Evolutionary conservation across 257 asterid genomes (phyloP).

Genomic region (Solanum boliviense): DNA sequence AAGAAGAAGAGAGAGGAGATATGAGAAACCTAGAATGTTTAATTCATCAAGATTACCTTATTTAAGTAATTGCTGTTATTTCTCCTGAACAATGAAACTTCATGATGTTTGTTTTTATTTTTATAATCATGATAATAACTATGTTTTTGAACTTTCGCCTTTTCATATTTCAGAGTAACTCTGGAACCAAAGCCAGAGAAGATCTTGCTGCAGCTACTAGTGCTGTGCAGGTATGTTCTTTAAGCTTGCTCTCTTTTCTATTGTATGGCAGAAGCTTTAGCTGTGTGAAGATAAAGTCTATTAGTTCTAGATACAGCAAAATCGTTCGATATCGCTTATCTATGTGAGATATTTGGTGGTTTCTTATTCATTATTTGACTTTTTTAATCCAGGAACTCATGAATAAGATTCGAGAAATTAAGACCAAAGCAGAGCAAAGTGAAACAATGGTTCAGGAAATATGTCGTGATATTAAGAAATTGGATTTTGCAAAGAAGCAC

Average conservation of each 20-base stretch:
- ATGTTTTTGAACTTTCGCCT: neutral
- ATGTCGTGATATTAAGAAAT: conserved; percentile 96
- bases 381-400: conserved; percentile 71
- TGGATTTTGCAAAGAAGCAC: conserved; percentile 97
- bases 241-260: conserved; percentile 3
- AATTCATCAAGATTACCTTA: neutral
- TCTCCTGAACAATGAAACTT: neutral
- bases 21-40: neutral
- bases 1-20: neutral
- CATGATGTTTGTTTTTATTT: neutral
- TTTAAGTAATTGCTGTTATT: neutral
- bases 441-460: conserved; percentile 99
- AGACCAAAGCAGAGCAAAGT: conserved; percentile 97
- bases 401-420: conserved; percentile 89
- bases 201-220: conserved; percentile 96
- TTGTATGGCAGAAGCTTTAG: neutral
- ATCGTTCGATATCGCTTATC: neutral
- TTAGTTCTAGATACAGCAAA: neutral
- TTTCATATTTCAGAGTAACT: conserved; percentile 57
- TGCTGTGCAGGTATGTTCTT: conserved; percentile 74
- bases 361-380: neutral
- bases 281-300: neutral
- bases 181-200: conserved; percentile 96
- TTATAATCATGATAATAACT: neutral
- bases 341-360: neutral